Percentiles rank a stretch among this genome's conserved stretches.
Conservation (phyloP, 495 filamentous ascomycete species). For the Neurospora cerealis region DNA sequence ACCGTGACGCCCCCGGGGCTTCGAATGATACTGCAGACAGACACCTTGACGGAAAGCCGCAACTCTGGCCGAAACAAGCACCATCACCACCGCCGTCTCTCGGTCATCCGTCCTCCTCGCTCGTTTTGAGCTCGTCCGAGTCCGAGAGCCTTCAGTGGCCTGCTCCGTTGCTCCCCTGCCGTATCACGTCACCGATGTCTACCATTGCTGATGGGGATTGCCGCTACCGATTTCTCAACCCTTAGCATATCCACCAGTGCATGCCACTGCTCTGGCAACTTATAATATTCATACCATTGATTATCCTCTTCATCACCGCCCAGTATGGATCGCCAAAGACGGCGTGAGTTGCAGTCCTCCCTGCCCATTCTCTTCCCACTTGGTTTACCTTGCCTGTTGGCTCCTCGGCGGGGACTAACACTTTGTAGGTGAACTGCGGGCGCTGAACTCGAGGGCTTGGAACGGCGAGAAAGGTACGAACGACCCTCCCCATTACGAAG, state of each 20-base stretch:
- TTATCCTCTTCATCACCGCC: slow-evolving; percentile 4
- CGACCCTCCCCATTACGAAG: slow-evolving; percentile 1
- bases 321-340: slow-evolving; percentile 74
- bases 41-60: neutral
- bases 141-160: slow-evolving; percentile 7
- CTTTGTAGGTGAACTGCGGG: slow-evolving; percentile 69
- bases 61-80: neutral
- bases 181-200: slow-evolving; percentile 35
- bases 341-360: slow-evolving; percentile 49
- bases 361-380: neutral
- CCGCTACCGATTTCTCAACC: slow-evolving; percentile 38
- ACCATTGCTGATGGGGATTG: slow-evolving; percentile 31
- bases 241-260: slow-evolving; percentile 33
- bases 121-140: neutral
- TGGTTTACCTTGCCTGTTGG: neutral
- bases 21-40: neutral
- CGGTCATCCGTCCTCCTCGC: neutral
- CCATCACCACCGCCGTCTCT: neutral
- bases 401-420: slow-evolving; percentile 19
- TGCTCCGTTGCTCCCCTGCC: slow-evolving; percentile 9
- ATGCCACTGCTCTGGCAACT: slow-evolving; percentile 24
- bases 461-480: slow-evolving; percentile 68
- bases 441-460: slow-evolving; percentile 81
- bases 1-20: neutral
- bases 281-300: slow-evolving; percentile 9